These are phyloP conservation scores for Grosmannia clavigera DNA, from an alignment of 2,329 filamentous ascomycete genomes.

Conservation along the genomic window DNA sequence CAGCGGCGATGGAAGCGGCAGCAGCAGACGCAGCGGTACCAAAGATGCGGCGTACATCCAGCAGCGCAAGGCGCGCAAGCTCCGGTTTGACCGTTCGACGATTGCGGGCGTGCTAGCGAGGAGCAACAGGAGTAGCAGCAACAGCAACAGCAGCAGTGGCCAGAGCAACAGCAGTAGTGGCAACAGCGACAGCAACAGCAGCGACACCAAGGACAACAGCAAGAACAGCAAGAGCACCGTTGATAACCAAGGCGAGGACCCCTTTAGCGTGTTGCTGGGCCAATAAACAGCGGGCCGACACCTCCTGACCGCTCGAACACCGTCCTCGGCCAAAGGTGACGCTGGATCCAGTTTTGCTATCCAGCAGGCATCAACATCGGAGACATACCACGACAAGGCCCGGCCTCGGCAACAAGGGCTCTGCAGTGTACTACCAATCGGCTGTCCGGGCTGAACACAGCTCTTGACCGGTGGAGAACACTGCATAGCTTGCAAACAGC, in stretches of 20 bases:
- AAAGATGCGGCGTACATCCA: conserved; percentile 1
- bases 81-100: neutral
- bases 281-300: neutral
- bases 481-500: no score
- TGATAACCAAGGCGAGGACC: neutral
- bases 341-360: no score
- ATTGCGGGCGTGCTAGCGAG: neutral
- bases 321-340: no score
- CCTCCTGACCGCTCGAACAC: no score
- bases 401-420: no score
- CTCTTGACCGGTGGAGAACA: no score
- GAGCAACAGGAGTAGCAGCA: neutral
- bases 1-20: neutral
- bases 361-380: no score
- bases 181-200: neutral
- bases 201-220: neutral
- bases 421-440: no score
- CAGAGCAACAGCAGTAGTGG: neutral
- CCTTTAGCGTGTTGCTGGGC: neutral
- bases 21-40: neutral
- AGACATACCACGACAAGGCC: no score
- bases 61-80: conserved; percentile 4
- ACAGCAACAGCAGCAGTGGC: neutral
- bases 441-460: no score
- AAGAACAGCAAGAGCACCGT: neutral